A percentile compares a stretch with the other conserved stretches of the same genome.
Conservation (phyloP, 768 basidiomycete genomes). For the Pleurotus djamor region DNA sequence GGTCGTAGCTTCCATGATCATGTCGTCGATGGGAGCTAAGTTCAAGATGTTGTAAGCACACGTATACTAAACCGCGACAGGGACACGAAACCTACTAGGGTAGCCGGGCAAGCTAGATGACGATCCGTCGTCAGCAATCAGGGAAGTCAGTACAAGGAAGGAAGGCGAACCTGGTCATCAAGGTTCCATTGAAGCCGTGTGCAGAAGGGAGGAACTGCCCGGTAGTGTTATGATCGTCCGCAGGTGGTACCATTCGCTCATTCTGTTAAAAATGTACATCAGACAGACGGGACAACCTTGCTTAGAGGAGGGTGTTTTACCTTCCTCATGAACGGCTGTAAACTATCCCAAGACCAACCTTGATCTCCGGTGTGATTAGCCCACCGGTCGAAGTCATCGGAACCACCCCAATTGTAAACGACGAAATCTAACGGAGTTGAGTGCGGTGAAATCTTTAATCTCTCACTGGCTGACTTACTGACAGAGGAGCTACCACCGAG, state of each 20-base stretch:
- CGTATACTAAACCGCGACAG: too few species aligned
- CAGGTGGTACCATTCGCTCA: slow-evolving; percentile 24
- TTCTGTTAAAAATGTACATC: slow-evolving; percentile 13
- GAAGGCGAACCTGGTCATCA: too few species aligned
- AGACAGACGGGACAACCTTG: too few species aligned
- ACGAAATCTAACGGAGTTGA: slow-evolving; percentile 14
- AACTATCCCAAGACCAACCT: slow-evolving; percentile 28
- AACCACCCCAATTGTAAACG: slow-evolving; percentile 23
- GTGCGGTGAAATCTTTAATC: neutral
- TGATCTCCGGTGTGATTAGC: slow-evolving; percentile 22
- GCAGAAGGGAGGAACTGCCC: slow-evolving; percentile 27
- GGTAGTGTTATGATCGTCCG: slow-evolving; percentile 24
- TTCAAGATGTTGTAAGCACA: too few species aligned
- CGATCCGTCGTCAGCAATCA: slow-evolving; percentile 2
- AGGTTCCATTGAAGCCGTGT: slow-evolving; percentile 23
- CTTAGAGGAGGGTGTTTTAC: too few species aligned
- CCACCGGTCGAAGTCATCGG: slow-evolving; percentile 25
- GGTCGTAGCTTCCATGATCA: slow-evolving; percentile 22
- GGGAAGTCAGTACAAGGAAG: too few species aligned
- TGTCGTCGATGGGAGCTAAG: slow-evolving; percentile 17
- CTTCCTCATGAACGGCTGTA: slow-evolving; percentile 22
- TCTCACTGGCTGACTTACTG: neutral
- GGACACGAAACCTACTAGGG: neutral
- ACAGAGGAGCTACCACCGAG: slow-evolving; percentile 14
- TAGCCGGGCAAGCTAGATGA: slow-evolving; percentile 27